Base-by-base conservation (phyloP, 129 eudicot species). In the Lactuca sativa region DNA sequence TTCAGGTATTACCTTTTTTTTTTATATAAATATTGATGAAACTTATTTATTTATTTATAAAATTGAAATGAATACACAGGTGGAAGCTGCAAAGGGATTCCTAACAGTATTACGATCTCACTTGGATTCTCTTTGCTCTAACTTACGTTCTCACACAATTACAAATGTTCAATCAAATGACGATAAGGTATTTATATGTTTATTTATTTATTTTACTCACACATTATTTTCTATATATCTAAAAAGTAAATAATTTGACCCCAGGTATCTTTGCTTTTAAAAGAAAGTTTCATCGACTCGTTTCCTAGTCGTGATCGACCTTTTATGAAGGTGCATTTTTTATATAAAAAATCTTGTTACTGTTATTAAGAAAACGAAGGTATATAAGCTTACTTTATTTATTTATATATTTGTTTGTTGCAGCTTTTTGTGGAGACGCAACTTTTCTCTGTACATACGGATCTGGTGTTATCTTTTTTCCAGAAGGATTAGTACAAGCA, bases 371-470 rank as follows among this genome's bases (percentile, higher is more conserved):
- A 15, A 21, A 65, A 7, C 16, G 4, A 75, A 59, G 14, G 18
- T 2, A 67, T 61, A 1, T 18, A 4, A 60, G 9, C 79, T 68
- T 64, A 48, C 80, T 72, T 69, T 52, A 77, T 62, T 17, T 11
- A 25, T 71, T 67, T 32, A 32, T 55, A 56, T 5, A n/a, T 12
- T 76, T 70, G 54, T 33, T 62, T 66, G 40, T 73, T 47, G 74
- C 91, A 92, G 98, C 85, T 76, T 59, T 93, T 93, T 66, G 79
- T 83, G 67, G 98, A 93, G 80, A 93, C 98, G 13, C 98, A 93
- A 74, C 92, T 93, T 82, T 93, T 93, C 88, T 89, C 98, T 64
- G 98, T 90, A 77, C 98, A 93, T 85, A 93, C 98, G 40, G 98
- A 93, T 85, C 82, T 93, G 68, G 92, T 87, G 31, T 90, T 93